A percentile compares a stretch with the other conserved stretches of the same genome.
phyloP scores from a whole-genome alignment of 306 rosid genomes.

The Quercus dentata region DNA sequence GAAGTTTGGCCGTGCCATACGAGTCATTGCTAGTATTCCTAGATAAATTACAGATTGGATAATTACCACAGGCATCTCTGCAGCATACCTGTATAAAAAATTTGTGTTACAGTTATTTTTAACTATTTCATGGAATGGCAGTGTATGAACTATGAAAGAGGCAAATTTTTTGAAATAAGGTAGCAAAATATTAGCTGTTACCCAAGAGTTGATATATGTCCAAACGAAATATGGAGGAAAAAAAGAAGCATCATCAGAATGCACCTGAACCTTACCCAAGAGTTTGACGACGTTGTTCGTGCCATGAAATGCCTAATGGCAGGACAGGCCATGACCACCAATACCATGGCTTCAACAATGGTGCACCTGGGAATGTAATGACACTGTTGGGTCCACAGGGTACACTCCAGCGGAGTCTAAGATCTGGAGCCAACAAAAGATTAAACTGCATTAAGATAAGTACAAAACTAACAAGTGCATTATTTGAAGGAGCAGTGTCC shows the following conservation, averaged over 20 bases:
- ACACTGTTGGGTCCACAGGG: conserved; percentile 99
- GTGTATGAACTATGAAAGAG: not conserved
- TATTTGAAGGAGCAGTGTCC: not conserved
- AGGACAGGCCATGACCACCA: conserved; percentile 99
- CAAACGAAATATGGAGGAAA: not conserved
- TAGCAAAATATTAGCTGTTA: no score
- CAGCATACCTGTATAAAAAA: conserved; percentile 50
- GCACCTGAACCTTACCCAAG: conserved; percentile 55
- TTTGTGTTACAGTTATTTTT: not conserved
- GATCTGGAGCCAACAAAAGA: conserved; percentile 39
- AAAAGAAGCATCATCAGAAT: not conserved
- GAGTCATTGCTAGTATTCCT: conserved; percentile 61
- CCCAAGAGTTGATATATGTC: no score
- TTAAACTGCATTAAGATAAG: not conserved
- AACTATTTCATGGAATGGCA: not conserved
- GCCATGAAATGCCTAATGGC: conserved; percentile 93
- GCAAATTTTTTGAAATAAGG: not conserved
- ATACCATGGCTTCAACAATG: conserved; percentile 98
- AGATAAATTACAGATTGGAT: conserved; percentile 51
- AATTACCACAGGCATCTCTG: conserved; percentile 57
- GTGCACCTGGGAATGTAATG: conserved; percentile 88
- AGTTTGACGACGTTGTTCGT: conserved; percentile 62
- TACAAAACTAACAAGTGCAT: not conserved
- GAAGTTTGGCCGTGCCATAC: conserved; percentile 67
- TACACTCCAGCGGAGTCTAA: conserved; percentile 82